These are phyloP conservation scores for Arthroderma uncinatum DNA, from an alignment of 2,329 filamentous ascomycete species.

Conservation along the genomic window DNA sequence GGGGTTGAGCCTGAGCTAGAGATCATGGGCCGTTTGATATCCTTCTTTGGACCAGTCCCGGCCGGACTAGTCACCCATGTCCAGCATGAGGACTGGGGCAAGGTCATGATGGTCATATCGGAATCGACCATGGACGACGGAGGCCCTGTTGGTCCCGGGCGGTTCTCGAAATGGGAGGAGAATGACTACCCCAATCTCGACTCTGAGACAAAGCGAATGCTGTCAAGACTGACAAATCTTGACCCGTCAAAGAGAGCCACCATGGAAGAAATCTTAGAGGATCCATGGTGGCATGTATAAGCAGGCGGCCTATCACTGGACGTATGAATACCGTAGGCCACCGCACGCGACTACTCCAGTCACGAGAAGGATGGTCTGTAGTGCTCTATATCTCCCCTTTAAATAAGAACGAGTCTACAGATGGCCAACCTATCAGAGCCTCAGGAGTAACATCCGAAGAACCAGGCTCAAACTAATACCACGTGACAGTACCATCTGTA, in stretches of 20 bases:
- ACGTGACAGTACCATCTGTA: no score
- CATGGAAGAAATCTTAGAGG: constrained; percentile 13
- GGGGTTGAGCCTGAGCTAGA: constrained; percentile 20
- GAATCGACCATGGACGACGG: no score
- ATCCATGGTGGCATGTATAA: constrained; percentile 8
- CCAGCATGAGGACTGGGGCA: constrained; percentile 19
- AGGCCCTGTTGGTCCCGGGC: no score
- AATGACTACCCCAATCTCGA: constrained; percentile 23
- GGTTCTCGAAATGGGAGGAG: constrained; percentile 22
- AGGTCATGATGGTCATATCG: constrained; percentile 18
- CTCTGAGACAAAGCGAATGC: constrained; percentile 21
- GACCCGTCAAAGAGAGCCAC: constrained; percentile 22
- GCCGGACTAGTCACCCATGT: constrained; percentile 21
- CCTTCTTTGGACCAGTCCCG: constrained; percentile 21
- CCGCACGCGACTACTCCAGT: background rate
- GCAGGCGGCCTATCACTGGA: no score
- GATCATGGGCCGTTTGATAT: constrained; percentile 22
- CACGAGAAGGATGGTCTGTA: no score
- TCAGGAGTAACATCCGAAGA: no score
- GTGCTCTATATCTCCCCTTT: no score
- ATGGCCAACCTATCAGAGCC: no score
- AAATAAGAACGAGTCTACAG: no score
- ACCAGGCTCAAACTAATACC: no score
- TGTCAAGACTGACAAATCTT: constrained; percentile 24
- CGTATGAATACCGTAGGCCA: background rate